Conservation (phyloP, 2,329 filamentous ascomycete species). For the Xylaria sp. region DNA sequence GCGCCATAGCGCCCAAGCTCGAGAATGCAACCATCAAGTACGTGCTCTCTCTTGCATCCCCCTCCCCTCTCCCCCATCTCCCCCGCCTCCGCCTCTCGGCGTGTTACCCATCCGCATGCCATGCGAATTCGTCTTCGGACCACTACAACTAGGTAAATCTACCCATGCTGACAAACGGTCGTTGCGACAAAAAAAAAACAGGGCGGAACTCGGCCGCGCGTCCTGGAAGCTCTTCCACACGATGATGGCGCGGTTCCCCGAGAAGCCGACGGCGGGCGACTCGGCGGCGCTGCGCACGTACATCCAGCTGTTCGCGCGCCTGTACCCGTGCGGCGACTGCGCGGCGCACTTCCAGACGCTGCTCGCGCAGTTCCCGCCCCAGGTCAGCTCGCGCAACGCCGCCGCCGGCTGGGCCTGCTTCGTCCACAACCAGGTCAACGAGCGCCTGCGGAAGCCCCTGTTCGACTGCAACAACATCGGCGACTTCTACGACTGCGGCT, state of each 20-base stretch:
- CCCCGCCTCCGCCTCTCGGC: slow-evolving; percentile 10
- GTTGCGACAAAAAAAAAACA: slow-evolving; percentile 38
- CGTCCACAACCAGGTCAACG: slow-evolving; percentile 69
- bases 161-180: background rate
- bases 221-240: slow-evolving; percentile 73
- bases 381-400: slow-evolving; percentile 64
- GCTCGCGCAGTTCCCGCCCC: slow-evolving; percentile 64
- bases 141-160: background rate
- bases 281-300: slow-evolving; percentile 65
- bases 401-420: slow-evolving; percentile 71
- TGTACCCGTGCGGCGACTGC: slow-evolving; percentile 73
- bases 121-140: background rate
- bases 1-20: slow-evolving; percentile 77
- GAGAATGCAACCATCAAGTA: slow-evolving; percentile 83
- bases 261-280: slow-evolving; percentile 64
- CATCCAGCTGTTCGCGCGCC: slow-evolving; percentile 66
- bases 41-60: slow-evolving; percentile 31
- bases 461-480: slow-evolving; percentile 71
- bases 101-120: background rate
- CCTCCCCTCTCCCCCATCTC: too few species aligned
- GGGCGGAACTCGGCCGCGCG: slow-evolving; percentile 67
- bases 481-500: slow-evolving; percentile 73
- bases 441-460: slow-evolving; percentile 60
- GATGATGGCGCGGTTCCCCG: slow-evolving; percentile 71
- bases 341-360: slow-evolving; percentile 68